Percentiles rank a stretch among this genome's conserved stretches.
These are phyloP conservation scores for Colletotrichum nymphaeae DNA, from an alignment of 2,329 filamentous ascomycete species.

Conservation along the genomic window DNA sequence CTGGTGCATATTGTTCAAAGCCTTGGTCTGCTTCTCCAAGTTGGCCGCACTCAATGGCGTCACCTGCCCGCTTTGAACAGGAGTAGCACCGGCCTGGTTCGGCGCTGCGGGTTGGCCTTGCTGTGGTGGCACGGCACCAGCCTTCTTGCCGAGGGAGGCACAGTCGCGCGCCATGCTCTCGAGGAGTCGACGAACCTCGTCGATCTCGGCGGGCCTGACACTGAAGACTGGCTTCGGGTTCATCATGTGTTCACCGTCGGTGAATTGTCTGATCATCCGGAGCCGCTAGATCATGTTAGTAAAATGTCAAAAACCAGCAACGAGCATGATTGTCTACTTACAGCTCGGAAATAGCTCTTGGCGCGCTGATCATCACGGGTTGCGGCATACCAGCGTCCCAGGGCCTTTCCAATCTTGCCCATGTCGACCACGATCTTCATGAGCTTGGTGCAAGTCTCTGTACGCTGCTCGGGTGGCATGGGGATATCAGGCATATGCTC, in stretches of 20 bases:
- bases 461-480: slow-evolving; percentile 57
- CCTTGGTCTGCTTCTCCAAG: slow-evolving; percentile 63
- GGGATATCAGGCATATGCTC: slow-evolving; percentile 58
- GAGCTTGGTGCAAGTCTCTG: slow-evolving; percentile 58
- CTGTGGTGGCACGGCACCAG: slow-evolving; percentile 16
- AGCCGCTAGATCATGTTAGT: slow-evolving; percentile 59
- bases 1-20: slow-evolving; percentile 59
- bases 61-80: slow-evolving; percentile 26
- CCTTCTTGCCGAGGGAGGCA: slow-evolving; percentile 44
- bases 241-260: slow-evolving; percentile 59
- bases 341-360: slow-evolving; percentile 63
- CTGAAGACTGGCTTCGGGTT: slow-evolving; percentile 62
- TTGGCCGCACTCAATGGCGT: slow-evolving; percentile 58
- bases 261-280: slow-evolving; percentile 65
- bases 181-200: slow-evolving; percentile 59
- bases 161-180: slow-evolving; percentile 64
- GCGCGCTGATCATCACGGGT: slow-evolving; percentile 62
- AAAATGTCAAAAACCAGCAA: background rate
- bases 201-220: slow-evolving; percentile 62
- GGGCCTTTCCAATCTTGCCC: slow-evolving; percentile 54
- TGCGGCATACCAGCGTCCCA: slow-evolving; percentile 60
- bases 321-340: slow-evolving; percentile 48
- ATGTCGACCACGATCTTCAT: slow-evolving; percentile 54
- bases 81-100: slow-evolving; percentile 37
- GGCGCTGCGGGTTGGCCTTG: slow-evolving; percentile 38